Percentiles rank a stretch among this genome's conserved stretches.
phyloP scores from a whole-genome alignment of 345 rosid genomes.

The Microthlaspi erraticum region DNA sequence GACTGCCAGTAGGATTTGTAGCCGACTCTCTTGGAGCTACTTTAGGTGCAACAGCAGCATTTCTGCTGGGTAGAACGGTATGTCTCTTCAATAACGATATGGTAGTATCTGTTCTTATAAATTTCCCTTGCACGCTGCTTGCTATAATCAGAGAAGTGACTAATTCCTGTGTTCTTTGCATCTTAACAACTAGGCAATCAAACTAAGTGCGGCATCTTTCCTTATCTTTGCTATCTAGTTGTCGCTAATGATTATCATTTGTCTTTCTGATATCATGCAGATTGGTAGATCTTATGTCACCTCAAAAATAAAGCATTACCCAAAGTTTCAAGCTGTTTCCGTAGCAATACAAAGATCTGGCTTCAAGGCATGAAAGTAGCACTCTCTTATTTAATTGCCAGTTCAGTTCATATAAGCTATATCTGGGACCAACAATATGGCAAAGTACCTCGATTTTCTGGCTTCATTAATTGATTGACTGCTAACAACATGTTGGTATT shows the following conservation, averaged over 20 bases:
- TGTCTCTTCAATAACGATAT: slow-evolving; percentile 36
- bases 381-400: slow-evolving; percentile 15
- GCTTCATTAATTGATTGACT: slow-evolving; percentile 1
- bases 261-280: slow-evolving; percentile 43
- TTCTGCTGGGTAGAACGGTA: slow-evolving; percentile 93
- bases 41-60: slow-evolving; percentile 94
- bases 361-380: slow-evolving; percentile 54
- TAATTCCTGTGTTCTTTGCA: slow-evolving; percentile 12
- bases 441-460: slow-evolving; percentile 8
- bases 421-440: slow-evolving; percentile 16
- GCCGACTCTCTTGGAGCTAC: slow-evolving; percentile 98
- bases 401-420: neutral
- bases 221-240: neutral
- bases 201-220: slow-evolving; percentile 3
- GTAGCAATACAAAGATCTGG: slow-evolving; percentile 60
- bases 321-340: slow-evolving; percentile 59
- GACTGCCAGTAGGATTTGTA: slow-evolving; percentile 92
- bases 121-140: neutral
- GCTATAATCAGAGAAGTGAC: slow-evolving; percentile 7
- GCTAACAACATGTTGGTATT: slow-evolving; percentile 33
- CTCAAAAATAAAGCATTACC: slow-evolving; percentile 57
- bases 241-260: slow-evolving; percentile 23
- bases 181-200: slow-evolving; percentile 9
- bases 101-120: neutral
- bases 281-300: slow-evolving; percentile 58